A percentile compares a stretch with the other conserved stretches of the same genome.
Evolutionary conservation across 1,284 basidiomycete species (phyloP).

Genomic region (Ceratobasidium theobromae): DNA sequence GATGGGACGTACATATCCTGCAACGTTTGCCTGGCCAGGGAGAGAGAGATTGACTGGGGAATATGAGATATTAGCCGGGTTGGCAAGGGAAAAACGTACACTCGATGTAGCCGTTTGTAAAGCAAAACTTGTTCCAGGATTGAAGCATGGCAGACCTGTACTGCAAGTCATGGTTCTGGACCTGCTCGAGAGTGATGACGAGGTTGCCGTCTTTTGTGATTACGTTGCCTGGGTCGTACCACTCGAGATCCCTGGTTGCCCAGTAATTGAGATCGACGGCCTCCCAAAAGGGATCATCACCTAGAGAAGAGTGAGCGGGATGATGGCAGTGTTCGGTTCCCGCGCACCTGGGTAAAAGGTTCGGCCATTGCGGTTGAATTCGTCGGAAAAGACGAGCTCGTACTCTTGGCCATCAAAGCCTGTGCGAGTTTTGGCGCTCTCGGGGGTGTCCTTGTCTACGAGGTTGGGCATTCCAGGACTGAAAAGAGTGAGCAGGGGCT

Average conservation of each 20-base stretch:
- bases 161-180: constrained; percentile 43
- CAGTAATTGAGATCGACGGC: constrained; percentile 55
- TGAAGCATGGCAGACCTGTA: constrained; percentile 48
- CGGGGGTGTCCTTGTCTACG: constrained; percentile 49
- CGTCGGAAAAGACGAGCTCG: constrained; percentile 54
- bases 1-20: constrained; percentile 40
- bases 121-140: constrained; percentile 56
- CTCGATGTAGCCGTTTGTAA: constrained; percentile 54
- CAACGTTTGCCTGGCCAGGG: constrained; percentile 46
- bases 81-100: constrained; percentile 33
- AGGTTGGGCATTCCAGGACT: constrained; percentile 39
- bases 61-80: constrained; percentile 18
- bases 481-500: constrained; percentile 30
- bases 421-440: constrained; percentile 41
- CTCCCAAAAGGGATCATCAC: constrained; percentile 56
- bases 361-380: constrained; percentile 52
- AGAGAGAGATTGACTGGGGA: constrained; percentile 38
- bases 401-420: constrained; percentile 46
- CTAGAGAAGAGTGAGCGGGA: constrained; percentile 3
- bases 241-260: constrained; percentile 47
- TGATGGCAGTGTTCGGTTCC: neutral
- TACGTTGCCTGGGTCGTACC: constrained; percentile 38
- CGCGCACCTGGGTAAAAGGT: constrained; percentile 50
- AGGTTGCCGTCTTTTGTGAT: constrained; percentile 48
- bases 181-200: constrained; percentile 45